A percentile compares a stretch with the other conserved stretches of the same genome.
phyloP scores from a whole-genome alignment of 495 filamentous ascomycete genomes.

The Penicillium odoratum region DNA sequence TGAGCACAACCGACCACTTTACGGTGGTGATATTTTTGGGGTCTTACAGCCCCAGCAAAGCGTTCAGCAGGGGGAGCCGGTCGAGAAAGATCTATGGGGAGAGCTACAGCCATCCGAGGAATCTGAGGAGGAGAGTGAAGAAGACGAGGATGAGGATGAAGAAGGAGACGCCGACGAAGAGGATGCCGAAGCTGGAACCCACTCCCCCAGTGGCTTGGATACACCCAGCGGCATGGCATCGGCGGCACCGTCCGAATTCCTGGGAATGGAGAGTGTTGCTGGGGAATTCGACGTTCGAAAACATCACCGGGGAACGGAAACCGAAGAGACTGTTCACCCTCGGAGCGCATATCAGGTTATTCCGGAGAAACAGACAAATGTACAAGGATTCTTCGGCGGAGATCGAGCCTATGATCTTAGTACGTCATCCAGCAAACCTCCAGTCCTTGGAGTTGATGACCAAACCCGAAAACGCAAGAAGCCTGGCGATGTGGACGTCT shows the following conservation, averaged over 20 bases:
- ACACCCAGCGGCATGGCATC: slow-evolving; percentile 81
- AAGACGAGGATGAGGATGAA: slow-evolving; percentile 70
- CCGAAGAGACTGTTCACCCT: slow-evolving; percentile 74
- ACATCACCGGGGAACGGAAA: slow-evolving; percentile 80
- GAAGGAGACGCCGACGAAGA: slow-evolving; percentile 71
- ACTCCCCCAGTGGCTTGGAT: slow-evolving; percentile 75
- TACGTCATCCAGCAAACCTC: slow-evolving; percentile 50
- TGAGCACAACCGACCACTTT: slow-evolving; percentile 85
- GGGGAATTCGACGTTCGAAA: slow-evolving; percentile 94
- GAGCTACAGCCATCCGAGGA: slow-evolving; percentile 85
- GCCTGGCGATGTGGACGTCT: slow-evolving; percentile 91
- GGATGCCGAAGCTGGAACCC: slow-evolving; percentile 58
- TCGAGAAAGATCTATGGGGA: slow-evolving; percentile 90
- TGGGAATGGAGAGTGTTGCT: slow-evolving; percentile 67
- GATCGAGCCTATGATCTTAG: slow-evolving; percentile 89
- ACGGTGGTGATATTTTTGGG: slow-evolving; percentile 93
- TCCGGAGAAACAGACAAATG: slow-evolving; percentile 77
- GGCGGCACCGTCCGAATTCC: slow-evolving; percentile 74
- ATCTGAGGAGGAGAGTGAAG: slow-evolving; percentile 75
- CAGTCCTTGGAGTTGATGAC: slow-evolving; percentile 80
- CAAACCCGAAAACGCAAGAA: slow-evolving; percentile 85
- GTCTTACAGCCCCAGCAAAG: slow-evolving; percentile 66
- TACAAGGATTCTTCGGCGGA: slow-evolving; percentile 93
- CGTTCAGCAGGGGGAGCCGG: slow-evolving; percentile 68
- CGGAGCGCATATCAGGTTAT: slow-evolving; percentile 85